Evolutionary conservation across 1,139 yeast genomes (phyloP), one percentile per base, ranked within the genome.

Genomic region (Candida sanyaensis): DNA sequence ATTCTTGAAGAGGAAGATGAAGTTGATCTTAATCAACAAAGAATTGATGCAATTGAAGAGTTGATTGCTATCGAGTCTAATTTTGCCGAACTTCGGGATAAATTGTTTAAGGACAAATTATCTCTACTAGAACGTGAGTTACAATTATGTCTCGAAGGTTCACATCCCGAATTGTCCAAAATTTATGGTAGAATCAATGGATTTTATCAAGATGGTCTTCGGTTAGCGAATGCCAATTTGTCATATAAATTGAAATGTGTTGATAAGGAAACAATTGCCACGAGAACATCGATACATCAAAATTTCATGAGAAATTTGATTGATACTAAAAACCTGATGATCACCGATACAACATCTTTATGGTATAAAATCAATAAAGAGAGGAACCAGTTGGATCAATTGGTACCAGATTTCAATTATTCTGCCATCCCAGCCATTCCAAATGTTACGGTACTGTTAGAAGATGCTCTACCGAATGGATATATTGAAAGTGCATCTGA

Each of bases 331-430:
- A 78, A 79, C 49, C 73, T 75, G 33, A 75, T 90, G 73, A 77
- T 93, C 45, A 77, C 81, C 49, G 78, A 82, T 17, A 88, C 96
- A 5, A 92, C 98, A 1, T 82, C 88, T 43, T 78, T 83, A 55
- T 93, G 99, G 98, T 93, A 93, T 69, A 86, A 88, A 56, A 88
- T 92, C 59, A 92, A 92, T 66, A 83, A 86, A 59, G 99, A 93
- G 64, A 77, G 98, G 56, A 80, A 96, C 55, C 84, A 84, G 47
- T 78, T 91, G 82, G 98, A 92, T 64, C 81, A 84, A 55, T 64
- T 86, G 42, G 91, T 71, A 6, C 75, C 78, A 0, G 79, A 75
- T 52, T 73, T 59, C 55, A 64, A 63, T 43, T 73, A 60, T 54
- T 46, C 68, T 6, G 78, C 79, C 4, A 55, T 69, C 21, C 77